These are phyloP conservation scores for Nicotiana tomentosiformis DNA, from an alignment of 257 asterid species.

Conservation along the genomic window DNA sequence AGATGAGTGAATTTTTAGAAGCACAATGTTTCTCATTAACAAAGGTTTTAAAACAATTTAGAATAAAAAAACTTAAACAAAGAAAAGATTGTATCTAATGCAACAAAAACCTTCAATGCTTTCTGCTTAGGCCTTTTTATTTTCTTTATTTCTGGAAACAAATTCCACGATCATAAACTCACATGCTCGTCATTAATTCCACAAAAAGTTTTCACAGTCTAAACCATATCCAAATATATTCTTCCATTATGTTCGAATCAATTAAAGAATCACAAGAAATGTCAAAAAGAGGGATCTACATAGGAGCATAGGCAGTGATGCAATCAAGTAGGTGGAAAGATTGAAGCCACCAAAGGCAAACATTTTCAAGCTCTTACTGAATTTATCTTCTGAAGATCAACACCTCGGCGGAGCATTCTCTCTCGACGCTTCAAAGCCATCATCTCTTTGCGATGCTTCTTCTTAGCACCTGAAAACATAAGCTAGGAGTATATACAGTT, in stretches of 20 bases:
- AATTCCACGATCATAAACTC: neutral
- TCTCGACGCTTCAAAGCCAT: conserved; percentile 79
- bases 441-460: conserved; percentile 77
- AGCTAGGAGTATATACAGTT: conserved; percentile 8
- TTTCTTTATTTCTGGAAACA: neutral
- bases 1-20: too few relatives aligned
- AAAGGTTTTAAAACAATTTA: neutral
- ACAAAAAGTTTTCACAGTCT: neutral
- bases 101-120: neutral
- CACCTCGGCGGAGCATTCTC: conserved; percentile 78
- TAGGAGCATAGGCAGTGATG: neutral
- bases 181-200: neutral
- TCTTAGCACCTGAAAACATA: conserved; percentile 67
- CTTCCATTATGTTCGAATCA: neutral
- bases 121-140: neutral
- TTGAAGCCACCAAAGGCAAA: neutral
- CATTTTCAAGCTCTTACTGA: conserved; percentile 35
- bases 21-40: too few relatives aligned
- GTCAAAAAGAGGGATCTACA: neutral
- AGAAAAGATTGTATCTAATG: neutral
- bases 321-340: neutral
- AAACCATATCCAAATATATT: neutral
- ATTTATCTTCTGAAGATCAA: conserved; percentile 84
- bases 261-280: neutral
- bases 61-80: neutral